A percentile compares a stretch with the other conserved stretches of the same genome.
phyloP scores from a whole-genome alignment of 129 eudicot species.

The Saussurea involucrata region DNA sequence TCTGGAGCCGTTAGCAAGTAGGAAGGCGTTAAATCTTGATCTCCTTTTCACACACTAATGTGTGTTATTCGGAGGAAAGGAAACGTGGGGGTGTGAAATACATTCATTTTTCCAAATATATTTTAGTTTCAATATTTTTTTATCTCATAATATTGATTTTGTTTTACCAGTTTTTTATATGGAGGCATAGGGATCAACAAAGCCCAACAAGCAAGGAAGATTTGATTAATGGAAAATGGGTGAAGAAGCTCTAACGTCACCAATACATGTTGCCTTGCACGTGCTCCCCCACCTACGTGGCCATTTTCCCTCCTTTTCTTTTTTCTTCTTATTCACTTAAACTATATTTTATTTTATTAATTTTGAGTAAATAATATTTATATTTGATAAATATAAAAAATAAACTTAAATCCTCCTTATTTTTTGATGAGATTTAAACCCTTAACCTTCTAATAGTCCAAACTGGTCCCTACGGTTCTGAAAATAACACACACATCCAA shows the following conservation, averaged over 20 bases:
- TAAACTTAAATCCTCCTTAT: no score
- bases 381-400: no score
- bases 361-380: no score
- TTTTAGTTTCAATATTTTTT: background rate
- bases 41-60: conserved; percentile 11
- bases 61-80: background rate
- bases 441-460: no score
- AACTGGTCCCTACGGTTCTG: no score
- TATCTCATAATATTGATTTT: no score
- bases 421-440: no score
- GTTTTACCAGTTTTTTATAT: no score
- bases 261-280: conserved; percentile 42
- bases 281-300: conserved; percentile 42
- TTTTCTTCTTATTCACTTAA: background rate
- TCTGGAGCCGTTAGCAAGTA: conserved; percentile 64
- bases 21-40: conserved; percentile 41
- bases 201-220: conserved; percentile 21
- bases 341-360: background rate
- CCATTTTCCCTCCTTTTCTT: conserved; percentile 5
- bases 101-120: background rate
- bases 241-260: conserved; percentile 11
- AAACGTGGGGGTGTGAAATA: conserved; percentile 33
- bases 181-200: conserved; percentile 63
- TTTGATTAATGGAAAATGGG: conserved; percentile 2
- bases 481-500: no score